A percentile compares a stretch with the other conserved stretches of the same genome.
phyloP scores from a whole-genome alignment of 2,329 filamentous ascomycete species.

The Erysiphe neolycopersici region DNA sequence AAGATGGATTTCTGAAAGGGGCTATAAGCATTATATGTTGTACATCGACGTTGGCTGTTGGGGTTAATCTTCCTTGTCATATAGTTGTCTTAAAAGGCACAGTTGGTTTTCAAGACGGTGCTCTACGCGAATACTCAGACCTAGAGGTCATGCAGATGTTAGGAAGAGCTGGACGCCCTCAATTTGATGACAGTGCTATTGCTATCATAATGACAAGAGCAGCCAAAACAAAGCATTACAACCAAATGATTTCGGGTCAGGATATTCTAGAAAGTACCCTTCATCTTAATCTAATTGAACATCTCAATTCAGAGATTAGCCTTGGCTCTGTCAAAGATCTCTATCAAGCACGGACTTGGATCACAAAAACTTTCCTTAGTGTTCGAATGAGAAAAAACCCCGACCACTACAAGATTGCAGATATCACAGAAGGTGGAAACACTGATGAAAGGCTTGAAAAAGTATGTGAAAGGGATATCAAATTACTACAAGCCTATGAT shows the following conservation, averaged over 20 bases:
- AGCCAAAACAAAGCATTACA: slow-evolving; percentile 37
- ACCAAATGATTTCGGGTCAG: slow-evolving; percentile 45
- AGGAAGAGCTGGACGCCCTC: slow-evolving; percentile 55
- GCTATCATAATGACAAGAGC: slow-evolving; percentile 56
- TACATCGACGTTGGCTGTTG: slow-evolving; percentile 62
- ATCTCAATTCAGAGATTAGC: slow-evolving; percentile 62
- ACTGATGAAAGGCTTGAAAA: slow-evolving; percentile 38
- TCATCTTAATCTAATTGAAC: slow-evolving; percentile 55
- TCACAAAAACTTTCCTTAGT: slow-evolving; percentile 51
- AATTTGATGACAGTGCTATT: slow-evolving; percentile 51
- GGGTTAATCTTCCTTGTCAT: slow-evolving; percentile 62
- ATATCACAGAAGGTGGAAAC: slow-evolving; percentile 20
- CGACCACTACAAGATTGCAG: slow-evolving; percentile 37
- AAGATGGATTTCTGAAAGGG: slow-evolving; percentile 40
- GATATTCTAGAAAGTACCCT: slow-evolving; percentile 53
- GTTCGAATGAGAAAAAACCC: slow-evolving; percentile 49
- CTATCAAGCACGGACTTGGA: slow-evolving; percentile 42
- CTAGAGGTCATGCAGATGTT: slow-evolving; percentile 82
- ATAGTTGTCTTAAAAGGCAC: slow-evolving; percentile 68
- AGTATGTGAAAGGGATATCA: slow-evolving; percentile 44
- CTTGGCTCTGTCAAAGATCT: slow-evolving; percentile 43
- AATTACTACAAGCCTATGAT: slow-evolving; percentile 29
- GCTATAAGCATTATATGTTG: slow-evolving; percentile 64
- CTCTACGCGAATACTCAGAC: slow-evolving; percentile 46
- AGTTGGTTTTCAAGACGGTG: slow-evolving; percentile 31